Evolutionary conservation across 192 early-diverging fungal species (phyloP).

Genomic region (Dimargaris xerosporica): DNA sequence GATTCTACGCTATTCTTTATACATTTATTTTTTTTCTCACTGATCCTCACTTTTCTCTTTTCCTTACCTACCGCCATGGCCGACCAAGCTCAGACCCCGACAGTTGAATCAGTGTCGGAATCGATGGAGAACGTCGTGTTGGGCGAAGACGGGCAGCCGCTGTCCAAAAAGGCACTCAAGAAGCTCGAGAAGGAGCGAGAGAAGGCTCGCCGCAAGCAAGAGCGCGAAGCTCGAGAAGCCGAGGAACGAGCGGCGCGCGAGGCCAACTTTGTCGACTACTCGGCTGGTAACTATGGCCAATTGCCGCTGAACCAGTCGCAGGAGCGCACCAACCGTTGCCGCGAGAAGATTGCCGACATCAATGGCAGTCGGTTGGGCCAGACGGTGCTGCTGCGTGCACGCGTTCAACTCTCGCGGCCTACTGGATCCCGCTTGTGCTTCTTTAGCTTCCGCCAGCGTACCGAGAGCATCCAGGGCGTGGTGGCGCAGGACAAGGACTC

Average conservation of each 20-base stretch:
- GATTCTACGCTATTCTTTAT: no score
- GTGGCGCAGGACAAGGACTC: slow-evolving; percentile 46
- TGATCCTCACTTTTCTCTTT: neutral
- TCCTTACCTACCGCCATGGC: neutral
- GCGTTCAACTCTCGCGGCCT: slow-evolving; percentile 77
- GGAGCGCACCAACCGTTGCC: slow-evolving; percentile 45
- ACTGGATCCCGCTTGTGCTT: slow-evolving; percentile 74
- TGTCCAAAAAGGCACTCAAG: slow-evolving; percentile 84
- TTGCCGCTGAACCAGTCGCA: slow-evolving; percentile 74
- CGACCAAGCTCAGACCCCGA: neutral
- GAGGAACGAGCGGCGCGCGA: slow-evolving; percentile 54
- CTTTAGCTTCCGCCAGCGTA: slow-evolving; percentile 74
- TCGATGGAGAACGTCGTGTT: slow-evolving; percentile 34
- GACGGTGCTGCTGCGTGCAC: slow-evolving; percentile 68
- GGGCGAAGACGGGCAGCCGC: slow-evolving; percentile 73
- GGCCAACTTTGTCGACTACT: slow-evolving; percentile 48
- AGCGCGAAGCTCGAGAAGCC: slow-evolving; percentile 40
- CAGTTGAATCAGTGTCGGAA: slow-evolving; percentile 24
- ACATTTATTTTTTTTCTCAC: neutral
- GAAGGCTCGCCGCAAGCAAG: slow-evolving; percentile 60
- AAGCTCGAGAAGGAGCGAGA: slow-evolving; percentile 83
- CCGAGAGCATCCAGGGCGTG: slow-evolving; percentile 80
- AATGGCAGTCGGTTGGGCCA: slow-evolving; percentile 46
- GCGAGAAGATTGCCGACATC: slow-evolving; percentile 52
- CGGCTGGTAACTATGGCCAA: slow-evolving; percentile 73